Percentiles rank a stretch among this genome's conserved stretches.
phyloP scores from a whole-genome alignment of 2,329 filamentous ascomycete genomes.

The Chaetomiaceae sp. region DNA sequence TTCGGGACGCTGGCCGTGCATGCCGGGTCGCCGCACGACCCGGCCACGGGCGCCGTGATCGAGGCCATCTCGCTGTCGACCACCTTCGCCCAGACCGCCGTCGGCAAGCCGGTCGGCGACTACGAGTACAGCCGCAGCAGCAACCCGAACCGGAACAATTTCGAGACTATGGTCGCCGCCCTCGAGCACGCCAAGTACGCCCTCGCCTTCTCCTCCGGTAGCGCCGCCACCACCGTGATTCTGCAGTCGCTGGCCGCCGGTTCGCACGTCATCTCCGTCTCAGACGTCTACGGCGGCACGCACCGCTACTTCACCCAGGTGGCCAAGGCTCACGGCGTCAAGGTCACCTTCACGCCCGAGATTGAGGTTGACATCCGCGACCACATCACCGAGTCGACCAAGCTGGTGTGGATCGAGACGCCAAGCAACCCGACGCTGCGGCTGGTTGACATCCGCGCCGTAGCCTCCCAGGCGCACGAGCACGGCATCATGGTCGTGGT shows the following conservation, averaged over 20 bases:
- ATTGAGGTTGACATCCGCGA: slow-evolving; percentile 83
- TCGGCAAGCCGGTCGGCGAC: slow-evolving; percentile 77
- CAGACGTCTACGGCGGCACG: slow-evolving; percentile 95
- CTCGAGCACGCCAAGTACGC: slow-evolving; percentile 90
- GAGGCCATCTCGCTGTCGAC: slow-evolving; percentile 93
- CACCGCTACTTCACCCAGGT: slow-evolving; percentile 99
- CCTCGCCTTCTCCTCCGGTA: slow-evolving; percentile 89
- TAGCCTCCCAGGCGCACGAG: slow-evolving; percentile 75
- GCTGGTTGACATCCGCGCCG: slow-evolving; percentile 85
- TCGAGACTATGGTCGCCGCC: slow-evolving; percentile 83
- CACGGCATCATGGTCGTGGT: slow-evolving; percentile 94
- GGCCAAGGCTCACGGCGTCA: slow-evolving; percentile 85
- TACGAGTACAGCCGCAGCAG: slow-evolving; percentile 93
- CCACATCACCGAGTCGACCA: slow-evolving; percentile 83
- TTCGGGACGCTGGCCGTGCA: slow-evolving; percentile 96
- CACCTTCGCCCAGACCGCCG: slow-evolving; percentile 85
- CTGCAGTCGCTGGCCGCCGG: slow-evolving; percentile 86
- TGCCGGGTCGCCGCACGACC: slow-evolving; percentile 85
- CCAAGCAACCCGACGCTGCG: slow-evolving; percentile 92
- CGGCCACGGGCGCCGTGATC: slow-evolving; percentile 89
- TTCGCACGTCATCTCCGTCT: slow-evolving; percentile 92
- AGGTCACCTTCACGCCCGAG: slow-evolving; percentile 87
- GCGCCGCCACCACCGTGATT: slow-evolving; percentile 86
- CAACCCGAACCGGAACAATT: slow-evolving; percentile 94
- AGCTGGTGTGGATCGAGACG: slow-evolving; percentile 94